Evolutionary conservation across 2,329 filamentous ascomycete species (phyloP), one percentile per base, ranked within the genome.

Genomic region (Fusarium sp.): DNA sequence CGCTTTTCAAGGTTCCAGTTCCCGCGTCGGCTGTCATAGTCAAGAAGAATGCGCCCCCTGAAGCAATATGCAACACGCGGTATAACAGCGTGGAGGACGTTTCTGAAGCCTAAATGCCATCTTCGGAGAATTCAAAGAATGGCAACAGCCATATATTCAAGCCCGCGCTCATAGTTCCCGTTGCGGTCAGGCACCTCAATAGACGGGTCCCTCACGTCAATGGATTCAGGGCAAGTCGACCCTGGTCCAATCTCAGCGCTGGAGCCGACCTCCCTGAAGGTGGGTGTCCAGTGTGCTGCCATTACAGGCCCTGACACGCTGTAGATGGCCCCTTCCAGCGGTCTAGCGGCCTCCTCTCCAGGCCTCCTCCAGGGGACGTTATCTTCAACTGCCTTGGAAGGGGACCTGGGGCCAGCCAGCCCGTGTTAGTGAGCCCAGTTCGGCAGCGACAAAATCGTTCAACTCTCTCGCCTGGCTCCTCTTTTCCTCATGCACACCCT

Each of bases 401-500:
- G 56, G 29, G 59, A 56, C 72, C 62, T 69, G 64, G 64, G 57
- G 54, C 61, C 59, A 63, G 66, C 67, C 58, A 66, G 66, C 65
- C 72, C 62, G 65, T 78, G 74, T 78, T 78, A 78, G 76, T 78
- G 76, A 78, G 70, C 60, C 76, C 77, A 77, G 66, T 72, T 72
- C 71, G 71, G 76, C 78, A 79, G 77, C 80, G 81, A 82, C 83
- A 83, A 84, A 84, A 83, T 84, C 82, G 78, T 81, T 81, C 79
- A 79, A 81, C 82, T 83, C 79, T 76, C 72, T 77, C 73, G 74
- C 67, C 79, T 78, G 77, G 79, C 81, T 84, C 83, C 83, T 85
- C 83, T 84, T 84, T 84, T 85, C 83, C 82, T 81, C 81, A 81
- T 83, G 79, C 82, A 84, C 83, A 83, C 81, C 80, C 80, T 82